Evolutionary conservation across 2,329 filamentous ascomycete species (phyloP), one percentile per base, ranked within the genome.

Genomic region (Colletotrichum lini): DNA sequence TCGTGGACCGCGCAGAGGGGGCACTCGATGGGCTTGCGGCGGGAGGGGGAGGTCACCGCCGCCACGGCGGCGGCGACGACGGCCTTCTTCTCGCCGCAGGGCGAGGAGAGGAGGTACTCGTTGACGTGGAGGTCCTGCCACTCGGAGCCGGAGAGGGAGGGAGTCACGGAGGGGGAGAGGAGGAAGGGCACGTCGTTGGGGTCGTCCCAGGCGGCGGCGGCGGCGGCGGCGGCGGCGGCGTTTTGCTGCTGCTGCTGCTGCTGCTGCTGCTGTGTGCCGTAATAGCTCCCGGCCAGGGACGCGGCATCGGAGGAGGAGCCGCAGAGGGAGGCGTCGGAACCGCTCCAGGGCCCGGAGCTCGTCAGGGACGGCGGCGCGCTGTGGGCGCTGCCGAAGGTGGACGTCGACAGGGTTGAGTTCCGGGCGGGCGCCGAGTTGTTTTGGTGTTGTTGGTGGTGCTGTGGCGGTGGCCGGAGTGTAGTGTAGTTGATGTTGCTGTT

Each of bases 1-100:
- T 82, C 82, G 76, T 85, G 82, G 52, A 84, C 75, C 71, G 82
- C 84, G 76, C 83, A 85, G 78, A 85, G 83, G 38, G 83, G 83
- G 74, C 83, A 85, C 75, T 85, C 75, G 49, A 77, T 77, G 40
- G 74, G 69, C 45, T 76, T 77, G 30, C 72, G 69, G 59, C 61
- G n/a, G 21, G 26, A 38, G 8, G 65, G 45, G 2, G 59, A 50
- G 35, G 3, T 44, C 8, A 47, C 21, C 38, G 18, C 30, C 3
- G 13, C 21, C 8, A 52, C 21, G 49, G 18, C 30, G 6, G 13
- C 21, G 3, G 57, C 21, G 12, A 23, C 56, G 9, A 44, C 18
- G 16, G 44, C 21, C 42, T 83, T 82, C 72, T 83, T 83, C 72
- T 84, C 83, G 26, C 79, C 83, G 26, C 79, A 80, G 18, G 82